Conservation (phyloP, 306 rosid genomes). For the Dicorynia guianensis region DNA sequence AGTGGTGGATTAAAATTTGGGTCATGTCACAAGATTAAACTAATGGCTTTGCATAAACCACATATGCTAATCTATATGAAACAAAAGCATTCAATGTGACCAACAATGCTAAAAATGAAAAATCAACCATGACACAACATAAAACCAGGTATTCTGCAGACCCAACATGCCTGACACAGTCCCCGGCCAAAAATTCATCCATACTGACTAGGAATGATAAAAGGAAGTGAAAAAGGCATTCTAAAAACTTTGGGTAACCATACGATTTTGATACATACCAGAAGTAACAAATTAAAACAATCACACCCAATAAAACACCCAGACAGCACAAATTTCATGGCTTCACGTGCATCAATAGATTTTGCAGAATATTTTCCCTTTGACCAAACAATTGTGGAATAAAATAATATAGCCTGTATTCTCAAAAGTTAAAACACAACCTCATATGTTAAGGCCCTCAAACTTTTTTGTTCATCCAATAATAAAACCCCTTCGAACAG, state of each 20-base stretch:
- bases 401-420: background rate
- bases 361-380: background rate
- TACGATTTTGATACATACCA: background rate
- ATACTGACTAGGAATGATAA: background rate
- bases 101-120: slow-evolving; percentile 6
- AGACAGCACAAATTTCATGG: background rate
- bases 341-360: background rate
- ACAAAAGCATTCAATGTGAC: background rate
- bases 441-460: background rate
- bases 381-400: background rate
- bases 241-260: background rate
- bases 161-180: background rate
- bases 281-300: background rate
- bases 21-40: background rate
- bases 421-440: background rate
- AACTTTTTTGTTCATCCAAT: background rate
- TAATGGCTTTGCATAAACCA: background rate
- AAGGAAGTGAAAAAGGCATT: background rate
- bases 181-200: background rate
- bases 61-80: background rate
- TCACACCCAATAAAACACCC: background rate
- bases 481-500: slow-evolving; percentile 16
- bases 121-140: background rate
- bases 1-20: background rate
- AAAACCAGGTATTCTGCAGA: background rate